Evolutionary conservation across 2,329 filamentous ascomycete species (phyloP), one percentile per base, ranked within the genome.

Genomic region (Emydomyces testavorans): DNA sequence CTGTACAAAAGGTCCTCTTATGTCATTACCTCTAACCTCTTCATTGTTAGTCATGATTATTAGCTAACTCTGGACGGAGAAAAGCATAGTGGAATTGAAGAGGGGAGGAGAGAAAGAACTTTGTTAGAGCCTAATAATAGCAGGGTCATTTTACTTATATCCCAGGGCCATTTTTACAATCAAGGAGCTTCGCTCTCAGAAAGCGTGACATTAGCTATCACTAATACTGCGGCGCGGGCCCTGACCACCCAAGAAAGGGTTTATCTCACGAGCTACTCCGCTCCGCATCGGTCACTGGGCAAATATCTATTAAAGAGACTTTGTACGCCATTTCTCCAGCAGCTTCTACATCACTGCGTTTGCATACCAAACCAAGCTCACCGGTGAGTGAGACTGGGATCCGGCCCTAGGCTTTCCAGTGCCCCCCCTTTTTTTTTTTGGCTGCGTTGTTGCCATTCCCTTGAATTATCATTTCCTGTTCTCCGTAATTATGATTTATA

Each of bases 71-170:
- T 40, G 24, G 45, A 40, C 35, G 36, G 45, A 18, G 34, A 39
- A 39, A 40, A 39, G 45, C 45, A 40, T 34, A 40, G 16, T 21
- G 18, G 21, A 16, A 28, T 32, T 11, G 23, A 11, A 40, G 40
- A 46, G 26, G 24, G 45, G 35, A 47, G 43, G 21, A 46, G 31
- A 37, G 36, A 40, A 40, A 47, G 45, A 47, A 47, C 45, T 24
- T 47, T 47, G 40, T 47, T 40, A 47, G 45, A 26, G 45, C 45
- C 45, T 34, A 34, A 34, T 47, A 47, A 32, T 36, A 47, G 11
- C 45, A 39, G 45, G 45, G 45, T 35, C 45, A 34, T 40, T n/a
- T 37, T 39, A 8, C 45, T 40, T 23, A 47, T 39, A 47, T 38
- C 37, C 32, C 43, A 21, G 32, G 43, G 23, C 34, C n/a, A 28